These are phyloP conservation scores for Tricholoma flavovirens DNA, from an alignment of 768 basidiomycete species.

Conservation along the genomic window DNA sequence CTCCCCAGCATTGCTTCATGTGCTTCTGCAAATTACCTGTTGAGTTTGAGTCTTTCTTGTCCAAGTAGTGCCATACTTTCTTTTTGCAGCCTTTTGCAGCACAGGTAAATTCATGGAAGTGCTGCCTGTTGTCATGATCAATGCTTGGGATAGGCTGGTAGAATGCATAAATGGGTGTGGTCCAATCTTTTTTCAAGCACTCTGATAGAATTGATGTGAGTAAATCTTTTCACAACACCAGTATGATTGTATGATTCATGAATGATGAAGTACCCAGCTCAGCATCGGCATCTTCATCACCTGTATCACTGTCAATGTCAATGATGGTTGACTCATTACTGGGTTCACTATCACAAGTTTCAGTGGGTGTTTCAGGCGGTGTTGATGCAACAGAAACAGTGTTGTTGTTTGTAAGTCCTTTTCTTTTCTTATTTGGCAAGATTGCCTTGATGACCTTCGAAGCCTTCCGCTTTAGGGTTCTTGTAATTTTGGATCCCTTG, in stretches of 20 bases:
- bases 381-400: not conserved
- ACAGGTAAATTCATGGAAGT: not conserved
- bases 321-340: not conserved
- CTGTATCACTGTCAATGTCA: too few species aligned
- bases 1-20: conserved; percentile 24
- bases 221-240: not conserved
- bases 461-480: not conserved
- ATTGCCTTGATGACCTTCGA: not conserved
- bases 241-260: not conserved
- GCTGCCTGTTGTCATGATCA: not conserved
- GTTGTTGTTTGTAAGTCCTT: not conserved
- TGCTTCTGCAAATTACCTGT: conserved; percentile 27
- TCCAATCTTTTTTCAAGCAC: too few species aligned
- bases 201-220: conserved; percentile 7
- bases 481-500: not conserved
- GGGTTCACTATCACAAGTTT: not conserved
- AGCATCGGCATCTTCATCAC: not conserved
- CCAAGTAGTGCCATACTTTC: too few species aligned
- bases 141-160: not conserved
- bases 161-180: conserved; percentile 11
- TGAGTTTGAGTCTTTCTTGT: conserved; percentile 17
- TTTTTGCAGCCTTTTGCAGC: too few species aligned
- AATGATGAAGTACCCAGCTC: too few species aligned
- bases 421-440: not conserved
- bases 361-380: not conserved